Evolutionary conservation across 1,284 basidiomycete species (phyloP).

Genomic region (Erythrobasidium hasegawianum): DNA sequence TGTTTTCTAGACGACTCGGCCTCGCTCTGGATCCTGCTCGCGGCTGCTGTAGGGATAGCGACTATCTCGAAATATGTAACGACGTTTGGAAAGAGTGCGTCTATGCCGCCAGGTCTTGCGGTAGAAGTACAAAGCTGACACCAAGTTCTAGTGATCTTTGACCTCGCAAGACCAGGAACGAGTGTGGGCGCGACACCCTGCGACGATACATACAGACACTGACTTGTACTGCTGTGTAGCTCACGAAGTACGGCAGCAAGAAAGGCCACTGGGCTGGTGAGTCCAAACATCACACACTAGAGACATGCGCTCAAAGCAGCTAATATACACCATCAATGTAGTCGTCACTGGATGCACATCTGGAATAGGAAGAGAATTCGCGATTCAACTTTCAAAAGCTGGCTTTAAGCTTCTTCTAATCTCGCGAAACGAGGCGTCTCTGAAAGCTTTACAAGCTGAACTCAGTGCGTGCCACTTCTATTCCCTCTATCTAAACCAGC

Average conservation of each 20-base stretch:
- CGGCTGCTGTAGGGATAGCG: constrained; percentile 26
- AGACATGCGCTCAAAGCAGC: too few species aligned
- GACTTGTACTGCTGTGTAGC: constrained; percentile 55
- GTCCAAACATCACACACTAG: constrained; percentile 35
- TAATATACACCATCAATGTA: too few species aligned
- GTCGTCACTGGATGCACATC: constrained; percentile 70
- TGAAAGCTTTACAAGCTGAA: constrained; percentile 67
- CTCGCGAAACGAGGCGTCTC: constrained; percentile 67
- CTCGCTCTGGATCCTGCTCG: constrained; percentile 17
- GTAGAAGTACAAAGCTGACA: too few species aligned
- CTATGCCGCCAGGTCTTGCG: neutral
- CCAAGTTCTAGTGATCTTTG: constrained; percentile 37
- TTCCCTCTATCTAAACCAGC: too few species aligned
- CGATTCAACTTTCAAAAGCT: constrained; percentile 62
- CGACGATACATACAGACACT: too few species aligned
- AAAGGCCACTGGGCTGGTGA: constrained; percentile 75
- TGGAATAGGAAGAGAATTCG: constrained; percentile 69
- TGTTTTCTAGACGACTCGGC: constrained; percentile 29
- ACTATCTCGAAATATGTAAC: constrained; percentile 24
- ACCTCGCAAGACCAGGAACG: constrained; percentile 41
- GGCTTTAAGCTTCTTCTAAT: constrained; percentile 89
- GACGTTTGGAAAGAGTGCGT: constrained; percentile 20
- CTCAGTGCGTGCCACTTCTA: constrained; percentile 61
- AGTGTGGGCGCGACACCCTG: too few species aligned
- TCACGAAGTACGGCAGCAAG: constrained; percentile 73